Evolutionary conservation across 2,329 filamentous ascomycete species (phyloP).

Genomic region (Exophiala oligosperma): DNA sequence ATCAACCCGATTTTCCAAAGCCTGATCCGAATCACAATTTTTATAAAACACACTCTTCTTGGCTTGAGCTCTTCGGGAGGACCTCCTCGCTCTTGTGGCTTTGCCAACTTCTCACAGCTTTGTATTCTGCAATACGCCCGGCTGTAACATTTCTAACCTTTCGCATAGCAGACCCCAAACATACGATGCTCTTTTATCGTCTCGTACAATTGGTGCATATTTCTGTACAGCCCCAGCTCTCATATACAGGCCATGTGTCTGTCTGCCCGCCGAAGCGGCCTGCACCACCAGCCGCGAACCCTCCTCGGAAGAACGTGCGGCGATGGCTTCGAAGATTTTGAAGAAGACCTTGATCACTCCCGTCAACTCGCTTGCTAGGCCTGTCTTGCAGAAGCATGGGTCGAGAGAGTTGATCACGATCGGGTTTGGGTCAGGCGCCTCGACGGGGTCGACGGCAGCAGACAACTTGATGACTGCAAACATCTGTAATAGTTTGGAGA

Average conservation of each 20-base stretch:
- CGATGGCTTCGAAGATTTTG: too few species aligned
- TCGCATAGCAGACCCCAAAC: neutral
- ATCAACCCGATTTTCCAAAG: too few species aligned
- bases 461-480: conserved; percentile 2
- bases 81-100: too few species aligned
- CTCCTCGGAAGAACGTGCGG: conserved; percentile 2
- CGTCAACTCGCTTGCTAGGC: neutral
- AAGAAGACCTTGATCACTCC: neutral
- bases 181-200: neutral
- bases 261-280: conserved; percentile 1
- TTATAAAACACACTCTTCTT: too few species aligned
- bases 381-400: conserved; percentile 6
- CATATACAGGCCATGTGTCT: conserved; percentile 2
- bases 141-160: conserved; percentile 1
- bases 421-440: neutral
- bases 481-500: conserved; percentile 1
- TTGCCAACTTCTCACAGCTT: too few species aligned
- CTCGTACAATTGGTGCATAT: neutral
- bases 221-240: neutral
- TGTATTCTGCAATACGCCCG: neutral
- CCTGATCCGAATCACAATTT: too few species aligned
- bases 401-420: conserved; percentile 5
- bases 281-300: neutral
- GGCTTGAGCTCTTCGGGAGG: too few species aligned
- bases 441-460: neutral